A percentile compares a stretch with the other conserved stretches of the same genome.
phyloP scores from a whole-genome alignment of 352 stramenopile species.

The Phytophthora citrophthora region DNA sequence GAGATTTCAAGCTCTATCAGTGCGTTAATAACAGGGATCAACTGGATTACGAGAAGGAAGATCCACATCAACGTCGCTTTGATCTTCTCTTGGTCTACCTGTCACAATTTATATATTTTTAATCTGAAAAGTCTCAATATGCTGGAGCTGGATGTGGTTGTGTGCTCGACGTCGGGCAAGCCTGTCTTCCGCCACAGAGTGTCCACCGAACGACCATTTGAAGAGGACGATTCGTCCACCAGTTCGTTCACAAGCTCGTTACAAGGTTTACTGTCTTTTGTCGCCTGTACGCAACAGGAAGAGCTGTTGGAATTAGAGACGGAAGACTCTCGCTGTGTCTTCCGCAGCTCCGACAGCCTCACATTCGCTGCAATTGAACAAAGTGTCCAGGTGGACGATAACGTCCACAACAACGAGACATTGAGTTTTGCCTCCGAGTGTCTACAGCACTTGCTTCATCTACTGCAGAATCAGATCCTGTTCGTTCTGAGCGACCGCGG shows the following conservation, averaged over 20 bases:
- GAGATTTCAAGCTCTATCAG: slow-evolving; percentile 22
- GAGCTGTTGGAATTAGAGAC: slow-evolving; percentile 61
- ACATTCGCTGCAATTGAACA: slow-evolving; percentile 64
- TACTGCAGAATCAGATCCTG: slow-evolving; percentile 66
- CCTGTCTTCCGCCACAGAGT: slow-evolving; percentile 58
- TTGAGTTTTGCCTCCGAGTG: slow-evolving; percentile 36
- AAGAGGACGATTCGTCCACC: slow-evolving; percentile 30
- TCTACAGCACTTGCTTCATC: slow-evolving; percentile 49
- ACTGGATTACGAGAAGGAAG: background rate
- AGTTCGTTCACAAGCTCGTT: slow-evolving; percentile 70
- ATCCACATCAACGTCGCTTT: slow-evolving; percentile 19
- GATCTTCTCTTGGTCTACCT: slow-evolving; percentile 10
- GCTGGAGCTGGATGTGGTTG: slow-evolving; percentile 56
- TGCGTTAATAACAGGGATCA: background rate
- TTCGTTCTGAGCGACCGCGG: slow-evolving; percentile 66
- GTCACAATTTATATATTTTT: background rate
- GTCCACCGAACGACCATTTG: slow-evolving; percentile 10
- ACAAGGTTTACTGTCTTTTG: slow-evolving; percentile 69
- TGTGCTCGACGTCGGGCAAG: slow-evolving; percentile 69
- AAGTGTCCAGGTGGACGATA: slow-evolving; percentile 5
- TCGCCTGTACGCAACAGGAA: slow-evolving; percentile 60
- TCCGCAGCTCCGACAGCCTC: slow-evolving; percentile 54
- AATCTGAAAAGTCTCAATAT: background rate
- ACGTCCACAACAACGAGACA: slow-evolving; percentile 5
- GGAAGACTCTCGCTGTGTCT: slow-evolving; percentile 46